Evolutionary conservation across 1,284 basidiomycete species (phyloP), one percentile per base, ranked within the genome.

Genomic region (Cutaneotrichosporon curvatum): DNA sequence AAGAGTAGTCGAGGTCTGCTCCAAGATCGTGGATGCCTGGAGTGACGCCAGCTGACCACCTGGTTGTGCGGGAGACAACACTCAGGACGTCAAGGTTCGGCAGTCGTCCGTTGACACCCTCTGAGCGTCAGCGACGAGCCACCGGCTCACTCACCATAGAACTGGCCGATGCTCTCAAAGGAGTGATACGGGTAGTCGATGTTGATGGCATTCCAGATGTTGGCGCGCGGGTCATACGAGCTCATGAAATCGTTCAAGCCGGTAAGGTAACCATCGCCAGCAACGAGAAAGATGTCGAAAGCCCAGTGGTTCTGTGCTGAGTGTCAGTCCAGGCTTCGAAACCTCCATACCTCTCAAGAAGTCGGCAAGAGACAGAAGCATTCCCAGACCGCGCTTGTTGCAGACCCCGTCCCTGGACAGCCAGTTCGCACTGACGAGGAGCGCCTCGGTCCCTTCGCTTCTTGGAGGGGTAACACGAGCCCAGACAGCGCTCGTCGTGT

Each of bases 131-230:
- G 52, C 34, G 5, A 4, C 12, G 18, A 8, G 3, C 32, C 15
- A 23, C n/a, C 19, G 30, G 25, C 15, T 8, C 18, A 63, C 82
- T 44, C 21, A 88, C 89, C 89, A 70, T 87, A 88, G 71, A 88
- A 94, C 11, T 97, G 73, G 3, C 89, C 89, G 2, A 98, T 75
- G 61, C 94, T 87, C 11, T 85, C 89, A 71, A 97, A 96, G 0
- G 91, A 96, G 69, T 98, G 94, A 2, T 87, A 85, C 2, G 92
- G 89, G 65, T 96, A 98, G 68, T 98, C 95, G 48, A 99, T 80
- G 57, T 87, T 87, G 31, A 98, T 73, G 6, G 88, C 90, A 2
- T 87, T 94, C 95, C 95, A 99, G 37, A 96, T 85, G 4, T 89
- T 83, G 2, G 75, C 75, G 4, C 85, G 85, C 22, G 80, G 83